Base-by-base conservation (phyloP, 495 filamentous ascomycete species). In the Annulohypoxylon moriforme region DNA sequence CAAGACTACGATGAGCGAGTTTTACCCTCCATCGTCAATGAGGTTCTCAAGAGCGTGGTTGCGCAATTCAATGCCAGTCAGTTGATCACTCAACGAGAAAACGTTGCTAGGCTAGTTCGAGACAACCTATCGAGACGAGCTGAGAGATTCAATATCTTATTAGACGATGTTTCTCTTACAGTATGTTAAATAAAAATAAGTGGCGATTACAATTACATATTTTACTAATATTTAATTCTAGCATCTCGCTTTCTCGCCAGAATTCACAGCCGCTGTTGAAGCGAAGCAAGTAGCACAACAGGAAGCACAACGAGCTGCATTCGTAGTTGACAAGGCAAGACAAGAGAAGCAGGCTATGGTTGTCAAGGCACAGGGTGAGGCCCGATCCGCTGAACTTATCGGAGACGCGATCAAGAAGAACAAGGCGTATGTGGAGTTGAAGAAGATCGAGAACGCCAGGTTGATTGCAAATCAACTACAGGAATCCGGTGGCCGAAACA, bases 301-400 rank as follows among this genome's bases (percentile, higher is more conserved):
- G 86, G 96, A 99, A 78, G 96, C 96, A 18, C 96, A 99, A 80
- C 90, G 95, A 63, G 96, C 96, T 29, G 96, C 96, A 44, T 99
- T 99, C 86, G 86, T 98, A 40, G 96, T 99, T 71, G 96, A 99
- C 88, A 98, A 98, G 84, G 96, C 96, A 36, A 92, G 96, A 68
- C 96, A 99, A 81, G 96, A 99, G 87, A 99, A 99, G 86, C 96
- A 98, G 84, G 96, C 96, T 65, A 97, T 93, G 85, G 94, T 99
- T 74, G 96, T 99, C 74, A 92, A 94, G 81, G 96, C 96, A 13
- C 96, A 98, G 88, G 96, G 96, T 94, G 96, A 99, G 83, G 96
- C 96, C 44, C 93, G 96, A 72, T 98, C 96, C 50, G 96, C 96
- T 33, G 94, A 99, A 81, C 91, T 99, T 52, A 97, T 99, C 74